phyloP scores from a whole-genome alignment of 805 yeast species.

The Wickerhamiella allomyrinae region DNA sequence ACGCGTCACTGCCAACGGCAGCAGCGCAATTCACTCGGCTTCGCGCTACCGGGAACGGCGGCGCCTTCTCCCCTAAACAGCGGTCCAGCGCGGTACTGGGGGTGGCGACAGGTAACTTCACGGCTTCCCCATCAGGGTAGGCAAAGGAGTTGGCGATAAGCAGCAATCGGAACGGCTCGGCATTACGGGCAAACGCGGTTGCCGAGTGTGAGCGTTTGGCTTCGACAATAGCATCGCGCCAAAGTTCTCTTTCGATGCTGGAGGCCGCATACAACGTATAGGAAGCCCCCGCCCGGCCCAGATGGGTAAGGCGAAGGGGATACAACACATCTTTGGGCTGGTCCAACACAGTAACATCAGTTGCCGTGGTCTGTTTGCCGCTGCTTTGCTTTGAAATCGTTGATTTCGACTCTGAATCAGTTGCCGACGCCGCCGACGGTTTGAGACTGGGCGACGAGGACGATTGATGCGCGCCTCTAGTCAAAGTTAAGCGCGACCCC shows the following conservation, averaged over 20 bases:
- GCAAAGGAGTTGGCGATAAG: conserved; percentile 50
- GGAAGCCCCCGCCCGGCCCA: conserved; percentile 22
- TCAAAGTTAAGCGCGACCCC: conserved; percentile 14
- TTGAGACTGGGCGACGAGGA: background rate
- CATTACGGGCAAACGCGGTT: conserved; percentile 23
- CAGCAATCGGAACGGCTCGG: conserved; percentile 41
- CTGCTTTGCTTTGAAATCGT: background rate
- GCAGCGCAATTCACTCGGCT: conserved; percentile 30
- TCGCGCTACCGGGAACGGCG: conserved; percentile 18
- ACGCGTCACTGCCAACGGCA: conserved; percentile 24
- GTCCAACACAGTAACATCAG: conserved; percentile 1
- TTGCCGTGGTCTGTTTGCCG: background rate
- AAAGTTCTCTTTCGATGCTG: conserved; percentile 35
- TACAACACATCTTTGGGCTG: conserved; percentile 16
- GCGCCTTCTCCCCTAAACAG: conserved; percentile 15
- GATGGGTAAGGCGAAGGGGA: conserved; percentile 25
- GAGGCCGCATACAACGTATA: conserved; percentile 24
- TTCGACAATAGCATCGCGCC: conserved; percentile 40
- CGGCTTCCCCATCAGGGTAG: conserved; percentile 42
- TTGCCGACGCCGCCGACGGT: background rate
- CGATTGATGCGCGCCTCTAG: conserved; percentile 7
- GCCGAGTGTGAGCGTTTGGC: conserved; percentile 31
- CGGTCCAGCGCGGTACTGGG: conserved; percentile 24
- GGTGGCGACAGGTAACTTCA: conserved; percentile 21
- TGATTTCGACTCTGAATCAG: too few relatives aligned